Evolutionary conservation across 2,329 filamentous ascomycete genomes (phyloP).

Genomic region (Pseudogymnoascus sp.): DNA sequence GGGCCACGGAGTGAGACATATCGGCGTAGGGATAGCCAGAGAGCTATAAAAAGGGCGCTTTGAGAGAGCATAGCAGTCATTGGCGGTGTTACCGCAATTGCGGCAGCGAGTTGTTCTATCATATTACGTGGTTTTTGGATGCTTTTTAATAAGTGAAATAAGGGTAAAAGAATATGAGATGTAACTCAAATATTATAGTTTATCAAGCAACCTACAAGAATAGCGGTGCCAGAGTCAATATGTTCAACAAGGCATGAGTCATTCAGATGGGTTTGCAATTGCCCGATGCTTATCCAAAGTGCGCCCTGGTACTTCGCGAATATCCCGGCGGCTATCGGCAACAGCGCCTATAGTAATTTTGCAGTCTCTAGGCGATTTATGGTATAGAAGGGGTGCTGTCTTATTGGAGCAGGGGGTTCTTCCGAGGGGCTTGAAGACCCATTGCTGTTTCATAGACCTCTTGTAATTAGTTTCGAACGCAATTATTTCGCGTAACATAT

Average conservation of each 20-base stretch:
- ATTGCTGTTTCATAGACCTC: not conserved
- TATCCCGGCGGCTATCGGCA: not conserved
- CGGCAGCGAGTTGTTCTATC: not conserved
- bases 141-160: not conserved
- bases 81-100: not conserved
- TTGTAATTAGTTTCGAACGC: too few species aligned
- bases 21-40: not conserved
- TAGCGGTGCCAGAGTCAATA: not conserved
- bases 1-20: not conserved
- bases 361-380: not conserved
- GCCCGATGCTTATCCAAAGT: not conserved
- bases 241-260: not conserved
- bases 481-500: too few species aligned
- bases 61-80: not conserved
- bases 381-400: not conserved
- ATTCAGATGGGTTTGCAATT: not conserved
- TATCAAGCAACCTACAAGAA: not conserved
- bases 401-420: not conserved
- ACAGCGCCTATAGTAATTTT: not conserved
- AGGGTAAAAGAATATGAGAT: not conserved
- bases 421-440: not conserved
- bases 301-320: not conserved
- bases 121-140: not conserved
- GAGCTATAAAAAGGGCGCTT: not conserved
- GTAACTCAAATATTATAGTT: not conserved